A percentile compares a stretch with the other conserved stretches of the same genome.
phyloP scores from a whole-genome alignment of 169 alveolate species.

The Plasmodium vivax region DNA sequence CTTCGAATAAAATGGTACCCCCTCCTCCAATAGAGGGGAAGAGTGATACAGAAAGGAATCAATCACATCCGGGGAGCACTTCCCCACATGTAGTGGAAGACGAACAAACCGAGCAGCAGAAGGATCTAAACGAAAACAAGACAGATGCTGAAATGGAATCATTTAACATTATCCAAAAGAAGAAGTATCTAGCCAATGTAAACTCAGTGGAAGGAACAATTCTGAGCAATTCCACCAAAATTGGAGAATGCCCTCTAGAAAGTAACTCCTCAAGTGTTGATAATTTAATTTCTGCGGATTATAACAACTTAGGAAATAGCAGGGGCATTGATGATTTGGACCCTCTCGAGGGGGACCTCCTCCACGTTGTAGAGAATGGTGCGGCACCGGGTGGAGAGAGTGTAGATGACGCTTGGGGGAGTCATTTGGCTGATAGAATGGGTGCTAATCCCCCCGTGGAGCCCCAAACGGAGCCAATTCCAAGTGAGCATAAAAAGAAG shows the following conservation, averaged over 20 bases:
- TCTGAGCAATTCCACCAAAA: conserved; percentile 26
- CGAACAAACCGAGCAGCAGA: not conserved
- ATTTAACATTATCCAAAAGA: not conserved
- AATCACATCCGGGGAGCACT: not conserved
- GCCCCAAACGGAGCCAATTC: not conserved
- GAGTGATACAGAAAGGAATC: not conserved
- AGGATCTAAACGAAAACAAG: not conserved
- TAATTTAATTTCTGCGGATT: conserved; percentile 1
- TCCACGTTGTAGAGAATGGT: not conserved
- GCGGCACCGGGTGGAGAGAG: not conserved
- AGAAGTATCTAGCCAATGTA: not conserved
- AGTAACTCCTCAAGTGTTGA: conserved; percentile 44
- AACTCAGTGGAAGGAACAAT: conserved; percentile 4
- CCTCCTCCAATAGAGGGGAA: not conserved
- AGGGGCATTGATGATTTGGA: not conserved
- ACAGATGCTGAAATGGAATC: not conserved
- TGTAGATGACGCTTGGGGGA: not conserved
- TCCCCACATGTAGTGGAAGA: not conserved
- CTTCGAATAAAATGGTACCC: not conserved
- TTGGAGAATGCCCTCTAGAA: conserved; percentile 13
- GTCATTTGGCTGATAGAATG: not conserved
- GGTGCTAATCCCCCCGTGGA: not conserved
- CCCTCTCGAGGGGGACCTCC: not conserved
- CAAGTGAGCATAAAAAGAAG: not conserved
- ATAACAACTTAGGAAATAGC: conserved; percentile 7